Evolutionary conservation across 441 rosid species (phyloP).

Genomic region (Gossypium gossypioides): DNA sequence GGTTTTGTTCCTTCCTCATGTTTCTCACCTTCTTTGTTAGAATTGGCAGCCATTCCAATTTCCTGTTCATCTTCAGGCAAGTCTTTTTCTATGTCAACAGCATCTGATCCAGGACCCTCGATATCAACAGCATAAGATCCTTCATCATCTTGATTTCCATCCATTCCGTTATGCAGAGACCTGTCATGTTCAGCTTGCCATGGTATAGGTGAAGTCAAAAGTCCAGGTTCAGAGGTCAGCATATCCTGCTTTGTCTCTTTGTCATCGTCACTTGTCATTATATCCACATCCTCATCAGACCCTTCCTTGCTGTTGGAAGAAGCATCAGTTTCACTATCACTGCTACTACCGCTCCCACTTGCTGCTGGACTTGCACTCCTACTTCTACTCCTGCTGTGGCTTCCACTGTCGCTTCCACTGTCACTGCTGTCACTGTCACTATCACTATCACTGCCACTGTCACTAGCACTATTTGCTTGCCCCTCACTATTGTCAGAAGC

Average conservation of each 20-base stretch:
- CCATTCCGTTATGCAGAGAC: conserved; percentile 26
- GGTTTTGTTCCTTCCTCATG: conserved; percentile 30
- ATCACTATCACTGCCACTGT: conserved; percentile 74
- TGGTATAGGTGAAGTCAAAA: conserved; percentile 25
- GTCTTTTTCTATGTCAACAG: conserved; percentile 50
- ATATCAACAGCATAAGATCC: conserved; percentile 39
- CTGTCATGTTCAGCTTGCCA: conserved; percentile 23
- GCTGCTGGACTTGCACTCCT: conserved; percentile 39
- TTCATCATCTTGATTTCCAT: conserved; percentile 40
- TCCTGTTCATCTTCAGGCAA: conserved; percentile 47
- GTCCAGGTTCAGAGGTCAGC: conserved; percentile 31
- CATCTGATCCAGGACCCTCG: conserved; percentile 45
- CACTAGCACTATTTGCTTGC: conserved; percentile 67
- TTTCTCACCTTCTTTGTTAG: conserved; percentile 31
- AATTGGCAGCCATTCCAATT: conserved; percentile 30
- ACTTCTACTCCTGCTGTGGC: conserved; percentile 45
- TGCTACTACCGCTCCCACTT: conserved; percentile 74
- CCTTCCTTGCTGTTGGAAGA: conserved; percentile 81
- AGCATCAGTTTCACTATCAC: conserved; percentile 83
- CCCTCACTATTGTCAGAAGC: conserved; percentile 55
- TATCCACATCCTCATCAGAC: conserved; percentile 93
- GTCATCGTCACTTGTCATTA: conserved; percentile 81
- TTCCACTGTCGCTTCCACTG: conserved; percentile 57
- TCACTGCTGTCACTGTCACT: conserved; percentile 61
- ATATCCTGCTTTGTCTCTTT: conserved; percentile 37